Percentiles rank a stretch among this genome's conserved stretches.
Conservation (phyloP, 2,329 filamentous ascomycete genomes). For the Didymella arachidicola region DNA sequence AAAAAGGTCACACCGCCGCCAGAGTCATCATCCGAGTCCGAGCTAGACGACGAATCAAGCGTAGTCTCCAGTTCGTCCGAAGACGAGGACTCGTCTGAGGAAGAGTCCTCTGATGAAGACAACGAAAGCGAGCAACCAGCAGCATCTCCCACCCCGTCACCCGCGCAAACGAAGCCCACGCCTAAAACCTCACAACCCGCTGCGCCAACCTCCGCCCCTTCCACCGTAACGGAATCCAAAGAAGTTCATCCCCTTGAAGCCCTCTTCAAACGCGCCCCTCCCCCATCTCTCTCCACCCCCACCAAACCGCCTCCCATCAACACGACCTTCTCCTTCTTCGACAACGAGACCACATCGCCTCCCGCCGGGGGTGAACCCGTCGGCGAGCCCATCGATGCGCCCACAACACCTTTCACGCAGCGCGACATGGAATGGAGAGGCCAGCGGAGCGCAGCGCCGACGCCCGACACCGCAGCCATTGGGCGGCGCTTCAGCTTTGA, state of each 20-base stretch:
- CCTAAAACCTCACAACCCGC: constrained; percentile 13
- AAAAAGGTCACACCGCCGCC: constrained; percentile 36
- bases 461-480: constrained; percentile 88
- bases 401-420: constrained; percentile 83
- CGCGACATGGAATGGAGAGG: constrained; percentile 78
- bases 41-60: constrained; percentile 41
- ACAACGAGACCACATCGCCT: constrained; percentile 50
- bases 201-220: constrained; percentile 13
- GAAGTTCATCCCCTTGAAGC: constrained; percentile 86
- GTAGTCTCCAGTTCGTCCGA: constrained; percentile 50
- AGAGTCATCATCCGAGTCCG: constrained; percentile 36
- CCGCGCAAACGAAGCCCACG: constrained; percentile 20
- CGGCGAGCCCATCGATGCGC: constrained; percentile 54
- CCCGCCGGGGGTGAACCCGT: constrained; percentile 22
- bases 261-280: constrained; percentile 78
- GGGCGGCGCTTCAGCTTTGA: constrained; percentile 67
- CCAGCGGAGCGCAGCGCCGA: constrained; percentile 88
- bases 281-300: constrained; percentile 39
- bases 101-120: constrained; percentile 27
- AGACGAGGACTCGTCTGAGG: constrained; percentile 33
- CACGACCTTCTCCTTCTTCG: constrained; percentile 82
- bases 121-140: constrained; percentile 5
- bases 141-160: constrained; percentile 25
- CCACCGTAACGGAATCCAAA: constrained; percentile 36
- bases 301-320: constrained; percentile 54